A percentile compares a stretch with the other conserved stretches of the same genome.
phyloP scores from a whole-genome alignment of 2,329 filamentous ascomycete species.

The Fonsecaea nubica region DNA sequence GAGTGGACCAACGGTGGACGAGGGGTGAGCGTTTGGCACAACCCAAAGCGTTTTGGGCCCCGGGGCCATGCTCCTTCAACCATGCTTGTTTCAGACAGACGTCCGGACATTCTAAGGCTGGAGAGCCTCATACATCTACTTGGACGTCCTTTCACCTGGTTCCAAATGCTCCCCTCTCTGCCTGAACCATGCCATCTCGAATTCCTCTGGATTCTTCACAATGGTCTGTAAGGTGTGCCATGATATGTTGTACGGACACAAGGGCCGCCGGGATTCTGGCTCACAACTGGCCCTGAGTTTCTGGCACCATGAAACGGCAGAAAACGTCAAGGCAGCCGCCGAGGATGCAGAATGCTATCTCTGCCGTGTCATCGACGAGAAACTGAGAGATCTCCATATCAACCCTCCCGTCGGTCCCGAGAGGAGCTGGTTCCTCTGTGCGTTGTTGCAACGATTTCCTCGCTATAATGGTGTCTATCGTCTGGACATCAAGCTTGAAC shows the following conservation, averaged over 20 bases:
- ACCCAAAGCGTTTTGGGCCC: neutral
- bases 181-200: neutral
- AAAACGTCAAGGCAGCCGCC: conserved; percentile 5
- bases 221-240: conserved; percentile 29
- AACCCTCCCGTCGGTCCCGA: neutral
- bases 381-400: neutral
- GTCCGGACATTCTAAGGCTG: neutral
- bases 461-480: conserved; percentile 11
- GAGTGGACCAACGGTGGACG: neutral
- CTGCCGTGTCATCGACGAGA: conserved; percentile 13
- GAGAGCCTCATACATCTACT: neutral
- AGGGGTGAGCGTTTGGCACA: neutral
- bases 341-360: conserved; percentile 18
- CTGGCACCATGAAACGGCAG: conserved; percentile 5
- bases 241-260: conserved; percentile 20
- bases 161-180: neutral
- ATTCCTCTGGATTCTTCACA: neutral
- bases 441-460: conserved; percentile 3
- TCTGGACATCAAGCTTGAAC: conserved; percentile 23
- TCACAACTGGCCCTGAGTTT: conserved; percentile 14
- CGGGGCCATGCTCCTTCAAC: neutral
- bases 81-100: neutral
- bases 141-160: neutral
- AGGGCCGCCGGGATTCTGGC: conserved; percentile 9
- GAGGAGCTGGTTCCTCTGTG: neutral